Conservation (phyloP, 495 filamentous ascomycete genomes). For the Lasiosphaeris hirsuta region DNA sequence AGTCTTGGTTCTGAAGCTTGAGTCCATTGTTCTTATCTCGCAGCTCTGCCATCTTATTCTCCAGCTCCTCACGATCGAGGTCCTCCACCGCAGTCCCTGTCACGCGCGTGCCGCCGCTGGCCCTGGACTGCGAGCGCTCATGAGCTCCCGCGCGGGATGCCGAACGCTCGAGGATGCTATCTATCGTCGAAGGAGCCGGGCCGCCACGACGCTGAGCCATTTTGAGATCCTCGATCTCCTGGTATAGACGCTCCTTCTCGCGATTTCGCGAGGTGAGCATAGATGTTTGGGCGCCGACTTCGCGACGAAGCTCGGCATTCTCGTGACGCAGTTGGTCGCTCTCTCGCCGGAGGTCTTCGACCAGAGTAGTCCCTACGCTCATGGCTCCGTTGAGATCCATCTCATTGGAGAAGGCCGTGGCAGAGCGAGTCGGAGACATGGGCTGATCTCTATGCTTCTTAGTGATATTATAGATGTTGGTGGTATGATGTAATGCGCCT, state of each 20-base stretch:
- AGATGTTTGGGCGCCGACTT: constrained; percentile 92
- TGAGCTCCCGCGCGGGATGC: constrained; percentile 71
- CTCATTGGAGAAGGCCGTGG: constrained; percentile 59
- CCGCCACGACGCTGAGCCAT: constrained; percentile 69
- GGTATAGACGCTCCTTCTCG: constrained; percentile 90
- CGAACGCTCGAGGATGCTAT: constrained; percentile 89
- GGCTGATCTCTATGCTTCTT: constrained; percentile 55
- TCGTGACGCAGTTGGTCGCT: constrained; percentile 80
- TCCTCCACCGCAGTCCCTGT: constrained; percentile 67
- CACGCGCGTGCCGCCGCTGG: constrained; percentile 63
- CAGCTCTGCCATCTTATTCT: constrained; percentile 75
- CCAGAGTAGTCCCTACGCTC: constrained; percentile 64
- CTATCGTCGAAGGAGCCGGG: constrained; percentile 62
- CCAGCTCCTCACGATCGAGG: constrained; percentile 77
- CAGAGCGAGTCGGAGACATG: constrained; percentile 60
- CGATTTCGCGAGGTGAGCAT: constrained; percentile 96
- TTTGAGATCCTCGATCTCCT: constrained; percentile 96
- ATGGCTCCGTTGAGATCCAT: constrained; percentile 49
- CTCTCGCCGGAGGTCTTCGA: constrained; percentile 59
- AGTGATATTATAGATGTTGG: constrained; percentile 61
- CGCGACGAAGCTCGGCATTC: constrained; percentile 85
- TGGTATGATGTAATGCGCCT: constrained; percentile 49
- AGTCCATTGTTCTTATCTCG: constrained; percentile 82
- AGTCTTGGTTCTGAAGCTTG: constrained; percentile 77
- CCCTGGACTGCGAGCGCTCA: constrained; percentile 65